Evolutionary conservation across 2,329 filamentous ascomycete species (phyloP).

Genomic region (Apiospora saccharicola): DNA sequence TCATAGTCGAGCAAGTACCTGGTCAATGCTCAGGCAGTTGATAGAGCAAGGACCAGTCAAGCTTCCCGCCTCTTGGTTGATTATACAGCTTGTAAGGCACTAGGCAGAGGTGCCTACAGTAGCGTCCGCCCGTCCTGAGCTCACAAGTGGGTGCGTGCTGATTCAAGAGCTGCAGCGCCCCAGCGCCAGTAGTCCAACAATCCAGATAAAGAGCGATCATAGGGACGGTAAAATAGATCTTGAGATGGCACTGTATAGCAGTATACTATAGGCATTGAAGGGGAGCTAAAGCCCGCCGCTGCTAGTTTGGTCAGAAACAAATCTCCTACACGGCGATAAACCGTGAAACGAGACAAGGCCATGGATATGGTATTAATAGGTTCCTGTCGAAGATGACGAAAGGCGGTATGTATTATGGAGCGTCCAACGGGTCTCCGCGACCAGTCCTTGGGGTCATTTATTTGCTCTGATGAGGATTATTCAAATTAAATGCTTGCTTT

Average conservation of each 20-base stretch:
- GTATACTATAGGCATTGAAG: background rate
- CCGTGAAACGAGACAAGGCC: slow-evolving; percentile 1
- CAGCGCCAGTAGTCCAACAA: background rate
- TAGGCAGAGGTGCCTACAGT: background rate
- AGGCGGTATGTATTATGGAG: background rate
- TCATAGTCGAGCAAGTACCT: background rate
- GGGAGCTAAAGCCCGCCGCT: background rate
- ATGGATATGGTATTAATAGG: background rate
- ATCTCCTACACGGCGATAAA: background rate
- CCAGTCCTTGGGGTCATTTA: background rate
- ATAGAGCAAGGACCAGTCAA: background rate
- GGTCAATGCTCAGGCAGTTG: background rate
- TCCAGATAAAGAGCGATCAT: background rate
- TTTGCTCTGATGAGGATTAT: background rate
- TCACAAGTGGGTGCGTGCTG: slow-evolving; percentile 10
- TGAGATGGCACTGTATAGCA: background rate
- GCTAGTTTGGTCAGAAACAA: slow-evolving; percentile 1
- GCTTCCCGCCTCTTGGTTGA: background rate
- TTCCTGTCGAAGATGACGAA: background rate
- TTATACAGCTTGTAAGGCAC: background rate
- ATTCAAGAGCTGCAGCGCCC: background rate
- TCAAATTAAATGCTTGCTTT: background rate
- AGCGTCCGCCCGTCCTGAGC: slow-evolving; percentile 16
- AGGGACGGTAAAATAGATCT: background rate
- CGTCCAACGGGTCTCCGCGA: background rate